Percentiles rank a stretch among this genome's conserved stretches.
Evolutionary conservation across 352 stramenopile genomes (phyloP).

Genomic region (Phytophthora idaei): DNA sequence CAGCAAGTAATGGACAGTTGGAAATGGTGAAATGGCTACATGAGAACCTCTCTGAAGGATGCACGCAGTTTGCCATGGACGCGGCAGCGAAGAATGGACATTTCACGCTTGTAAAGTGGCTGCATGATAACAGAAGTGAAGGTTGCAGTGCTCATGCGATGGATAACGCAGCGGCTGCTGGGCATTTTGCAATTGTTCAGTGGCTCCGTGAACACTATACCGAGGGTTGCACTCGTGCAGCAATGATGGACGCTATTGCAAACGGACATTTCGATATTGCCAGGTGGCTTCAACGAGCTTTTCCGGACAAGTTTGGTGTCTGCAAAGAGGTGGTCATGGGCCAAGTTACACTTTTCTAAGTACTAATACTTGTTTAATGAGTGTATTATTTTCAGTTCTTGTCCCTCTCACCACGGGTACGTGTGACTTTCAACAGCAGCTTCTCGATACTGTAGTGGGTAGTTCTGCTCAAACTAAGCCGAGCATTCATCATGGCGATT

Average conservation of each 20-base stretch:
- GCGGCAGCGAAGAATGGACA: constrained; percentile 18
- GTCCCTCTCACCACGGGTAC: no score
- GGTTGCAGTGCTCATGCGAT: constrained; percentile 29
- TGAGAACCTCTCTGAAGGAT: constrained; percentile 22
- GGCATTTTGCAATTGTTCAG: constrained; percentile 18
- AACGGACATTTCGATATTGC: constrained; percentile 12
- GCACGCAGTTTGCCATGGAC: constrained; percentile 25
- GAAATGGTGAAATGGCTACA: constrained; percentile 26
- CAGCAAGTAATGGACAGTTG: constrained; percentile 26
- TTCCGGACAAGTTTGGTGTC: constrained; percentile 6
- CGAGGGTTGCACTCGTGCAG: constrained; percentile 4
- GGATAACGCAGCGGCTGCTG: constrained; percentile 38
- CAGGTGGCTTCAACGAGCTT: constrained; percentile 10
- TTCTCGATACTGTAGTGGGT: no score
- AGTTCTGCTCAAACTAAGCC: no score
- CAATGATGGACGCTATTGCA: constrained; percentile 7
- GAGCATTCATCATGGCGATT: no score
- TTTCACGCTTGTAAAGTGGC: constrained; percentile 31
- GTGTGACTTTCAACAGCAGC: no score
- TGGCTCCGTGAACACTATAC: constrained; percentile 9
- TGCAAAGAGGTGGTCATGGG: no score
- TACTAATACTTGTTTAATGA: no score
- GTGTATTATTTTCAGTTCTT: no score
- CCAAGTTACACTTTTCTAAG: no score
- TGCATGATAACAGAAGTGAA: constrained; percentile 29